phyloP scores from a whole-genome alignment of 2,329 filamentous ascomycete species.

The Chaetothyriales sp. region DNA sequence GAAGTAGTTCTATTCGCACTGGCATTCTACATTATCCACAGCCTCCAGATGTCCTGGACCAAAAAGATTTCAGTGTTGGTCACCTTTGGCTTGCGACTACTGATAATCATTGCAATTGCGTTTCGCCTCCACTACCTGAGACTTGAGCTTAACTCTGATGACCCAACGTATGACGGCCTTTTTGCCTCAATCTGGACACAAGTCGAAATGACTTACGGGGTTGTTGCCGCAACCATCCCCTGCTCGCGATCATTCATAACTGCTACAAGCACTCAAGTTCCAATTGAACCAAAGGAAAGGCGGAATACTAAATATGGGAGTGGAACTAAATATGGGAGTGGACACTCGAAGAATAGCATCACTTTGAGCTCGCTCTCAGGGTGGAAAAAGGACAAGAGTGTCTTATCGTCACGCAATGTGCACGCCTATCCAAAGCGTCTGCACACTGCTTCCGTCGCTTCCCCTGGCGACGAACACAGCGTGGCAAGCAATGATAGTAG shows the following conservation, averaged over 20 bases:
- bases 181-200: conserved; percentile 26
- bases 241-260: conserved; percentile 34
- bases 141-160: conserved; percentile 20
- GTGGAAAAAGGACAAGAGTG: background rate
- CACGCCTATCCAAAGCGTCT: background rate
- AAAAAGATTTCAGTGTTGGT: conserved; percentile 28
- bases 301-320: background rate
- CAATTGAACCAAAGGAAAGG: background rate
- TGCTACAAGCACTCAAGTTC: background rate
- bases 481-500: conserved; percentile 3
- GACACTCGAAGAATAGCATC: background rate
- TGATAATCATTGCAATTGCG: conserved; percentile 28
- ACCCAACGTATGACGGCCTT: conserved; percentile 27
- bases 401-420: background rate
- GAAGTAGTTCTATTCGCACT: conserved; percentile 27
- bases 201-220: conserved; percentile 28
- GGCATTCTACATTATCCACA: conserved; percentile 25
- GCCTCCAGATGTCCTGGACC: conserved; percentile 25
- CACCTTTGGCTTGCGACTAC: conserved; percentile 29
- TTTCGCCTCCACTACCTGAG: conserved; percentile 27
- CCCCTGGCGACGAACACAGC: conserved; percentile 1
- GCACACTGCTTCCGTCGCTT: conserved; percentile 6
- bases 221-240: conserved; percentile 30
- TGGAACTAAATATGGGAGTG: background rate
- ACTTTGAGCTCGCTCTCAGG: background rate